A percentile compares a stretch with the other conserved stretches of the same genome.
phyloP scores from a whole-genome alignment of 2,329 filamentous ascomycete species.

The Aspergillus fijiensis region DNA sequence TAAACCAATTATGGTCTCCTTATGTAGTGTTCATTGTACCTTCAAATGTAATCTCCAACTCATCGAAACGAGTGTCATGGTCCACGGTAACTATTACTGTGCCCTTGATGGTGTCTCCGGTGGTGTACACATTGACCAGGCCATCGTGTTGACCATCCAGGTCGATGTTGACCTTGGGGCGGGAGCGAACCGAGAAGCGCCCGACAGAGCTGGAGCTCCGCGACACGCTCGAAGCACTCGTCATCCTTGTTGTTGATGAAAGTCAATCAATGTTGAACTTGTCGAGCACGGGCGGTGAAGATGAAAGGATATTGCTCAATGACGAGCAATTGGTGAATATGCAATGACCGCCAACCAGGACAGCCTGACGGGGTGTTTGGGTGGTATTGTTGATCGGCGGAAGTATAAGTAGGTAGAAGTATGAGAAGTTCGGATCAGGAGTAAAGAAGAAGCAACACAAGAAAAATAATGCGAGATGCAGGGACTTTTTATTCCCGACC shows the following conservation, averaged over 20 bases:
- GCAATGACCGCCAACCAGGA: neutral
- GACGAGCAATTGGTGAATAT: neutral
- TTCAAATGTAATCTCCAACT: slow-evolving; percentile 59
- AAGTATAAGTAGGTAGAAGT: neutral
- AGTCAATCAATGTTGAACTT: neutral
- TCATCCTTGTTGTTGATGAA: neutral
- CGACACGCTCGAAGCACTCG: slow-evolving; percentile 28
- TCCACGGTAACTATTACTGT: slow-evolving; percentile 51
- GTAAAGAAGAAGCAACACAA: no score
- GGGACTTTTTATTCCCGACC: neutral
- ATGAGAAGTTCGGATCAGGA: neutral
- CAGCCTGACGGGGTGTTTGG: neutral
- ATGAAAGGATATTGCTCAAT: neutral
- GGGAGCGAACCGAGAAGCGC: slow-evolving; percentile 26
- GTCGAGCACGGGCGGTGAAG: no score
- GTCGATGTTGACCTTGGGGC: slow-evolving; percentile 33
- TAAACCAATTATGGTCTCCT: neutral
- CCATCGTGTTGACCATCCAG: slow-evolving; percentile 32
- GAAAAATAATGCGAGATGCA: neutral
- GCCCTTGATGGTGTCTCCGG: slow-evolving; percentile 58
- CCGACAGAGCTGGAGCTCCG: slow-evolving; percentile 29
- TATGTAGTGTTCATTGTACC: slow-evolving; percentile 39
- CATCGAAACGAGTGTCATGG: slow-evolving; percentile 57
- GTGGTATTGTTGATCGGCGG: neutral
- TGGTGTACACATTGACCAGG: slow-evolving; percentile 54